Conservation (phyloP, 2,329 filamentous ascomycete genomes). For the Ceratocystis smalleyi region DNA sequence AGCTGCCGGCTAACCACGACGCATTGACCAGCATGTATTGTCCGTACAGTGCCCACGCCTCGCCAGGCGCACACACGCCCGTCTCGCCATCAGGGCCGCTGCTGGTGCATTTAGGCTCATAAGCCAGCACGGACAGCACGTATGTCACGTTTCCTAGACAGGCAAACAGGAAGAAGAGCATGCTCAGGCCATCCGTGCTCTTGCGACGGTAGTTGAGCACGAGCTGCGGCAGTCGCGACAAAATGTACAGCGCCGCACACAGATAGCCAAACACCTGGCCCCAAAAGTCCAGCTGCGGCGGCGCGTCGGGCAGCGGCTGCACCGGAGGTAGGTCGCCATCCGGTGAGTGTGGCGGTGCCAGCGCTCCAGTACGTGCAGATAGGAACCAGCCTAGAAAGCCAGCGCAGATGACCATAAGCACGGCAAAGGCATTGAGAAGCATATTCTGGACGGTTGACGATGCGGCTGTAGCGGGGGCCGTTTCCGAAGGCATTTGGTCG, state of each 20-base stretch:
- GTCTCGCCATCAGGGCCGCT: conserved; percentile 19
- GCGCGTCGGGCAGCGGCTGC: conserved; percentile 22
- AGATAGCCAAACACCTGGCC: conserved; percentile 91
- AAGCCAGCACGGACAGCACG: conserved; percentile 80
- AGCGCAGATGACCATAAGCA: conserved; percentile 69
- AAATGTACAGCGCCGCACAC: conserved; percentile 77
- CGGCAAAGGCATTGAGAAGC: conserved; percentile 57
- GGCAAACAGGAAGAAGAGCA: conserved; percentile 93
- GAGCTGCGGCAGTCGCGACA: conserved; percentile 76
- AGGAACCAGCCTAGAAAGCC: conserved; percentile 80
- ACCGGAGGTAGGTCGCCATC: conserved; percentile 25
- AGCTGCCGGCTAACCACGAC: conserved; percentile 78
- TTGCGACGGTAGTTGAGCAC: conserved; percentile 85
- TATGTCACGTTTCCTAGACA: conserved; percentile 92
- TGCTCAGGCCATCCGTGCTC: conserved; percentile 80
- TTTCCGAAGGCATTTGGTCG: conserved; percentile 27
- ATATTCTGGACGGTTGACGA: conserved; percentile 39
- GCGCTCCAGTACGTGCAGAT: conserved; percentile 28
- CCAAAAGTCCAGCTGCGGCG: conserved; percentile 49
- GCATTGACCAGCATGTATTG: conserved; percentile 78
- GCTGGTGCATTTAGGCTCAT: conserved; percentile 52
- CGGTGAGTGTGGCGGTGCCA: background rate
- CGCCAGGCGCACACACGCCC: conserved; percentile 45
- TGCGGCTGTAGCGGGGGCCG: background rate
- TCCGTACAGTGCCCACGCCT: conserved; percentile 53